Base-by-base conservation (phyloP, 2,329 filamentous ascomycete species). In the Nothophoma quercina region DNA sequence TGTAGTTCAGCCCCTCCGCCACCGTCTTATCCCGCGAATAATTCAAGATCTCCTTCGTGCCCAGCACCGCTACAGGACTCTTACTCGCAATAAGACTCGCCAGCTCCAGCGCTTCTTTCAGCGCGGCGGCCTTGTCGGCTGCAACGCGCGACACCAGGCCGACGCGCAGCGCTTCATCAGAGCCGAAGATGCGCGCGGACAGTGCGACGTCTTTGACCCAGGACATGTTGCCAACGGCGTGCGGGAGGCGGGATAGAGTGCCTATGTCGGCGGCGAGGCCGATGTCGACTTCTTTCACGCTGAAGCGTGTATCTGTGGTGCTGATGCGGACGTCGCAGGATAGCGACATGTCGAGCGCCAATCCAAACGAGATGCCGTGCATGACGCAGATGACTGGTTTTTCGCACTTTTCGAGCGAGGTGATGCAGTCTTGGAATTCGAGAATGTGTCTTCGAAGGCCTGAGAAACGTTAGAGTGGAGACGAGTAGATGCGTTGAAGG, bases 1-100 rank as follows among this genome's bases (percentile, higher is more conserved):
- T 96, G 74, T 96, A 97, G 51, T 85, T 85, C 71, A 98, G 76
- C 38, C 86, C 91, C 63, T 96, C 91, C 36, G 83, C 84, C 22
- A 96, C 85, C 2, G 82, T 81, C 71, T 92, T 85, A 73, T 96
- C 93, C 64, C 90, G 83, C 26, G 88, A 89, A 69, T 88, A 91
- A 74, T 95, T 92, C 69, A 96, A 71, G 57, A 96, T 76, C 77
- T 95, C 89, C 79, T 96, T 96, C 7, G 92, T 96, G 5, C 90
- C 88, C 78, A 91, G 85, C 59, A 93, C 89, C 1, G 91, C 92
- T 18, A 98, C 87, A 0, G 93, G 93, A 68, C 90, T 95, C 83
- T 97, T 97, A 15, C 73, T 78, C 22, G 90, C 89, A 52, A 97
- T 84, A 65, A 86, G 64, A 9, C 68, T 75, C 1, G 88, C 91